A percentile compares a stretch with the other conserved stretches of the same genome.
Conservation (phyloP, 1,284 basidiomycete genomes). For the Earliella scabrosa region DNA sequence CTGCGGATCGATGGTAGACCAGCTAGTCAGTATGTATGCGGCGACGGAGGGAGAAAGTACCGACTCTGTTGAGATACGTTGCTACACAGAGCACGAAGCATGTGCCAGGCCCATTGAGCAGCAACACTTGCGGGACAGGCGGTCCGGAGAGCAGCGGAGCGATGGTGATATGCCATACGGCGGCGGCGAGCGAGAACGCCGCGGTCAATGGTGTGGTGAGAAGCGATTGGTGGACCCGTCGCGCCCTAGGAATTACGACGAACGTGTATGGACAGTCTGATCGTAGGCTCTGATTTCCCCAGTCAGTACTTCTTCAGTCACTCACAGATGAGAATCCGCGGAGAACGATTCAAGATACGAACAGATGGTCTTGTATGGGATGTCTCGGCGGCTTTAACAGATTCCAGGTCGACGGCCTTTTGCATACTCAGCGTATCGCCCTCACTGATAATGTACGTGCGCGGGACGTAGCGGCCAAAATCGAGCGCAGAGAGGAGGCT, state of each 20-base stretch:
- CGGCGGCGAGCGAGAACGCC: constrained; percentile 58
- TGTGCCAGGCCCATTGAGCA: constrained; percentile 97
- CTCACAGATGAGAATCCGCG: constrained; percentile 4
- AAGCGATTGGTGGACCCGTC: constrained; percentile 81
- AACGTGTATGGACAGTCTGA: constrained; percentile 47
- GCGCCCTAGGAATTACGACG: constrained; percentile 81
- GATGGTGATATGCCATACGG: constrained; percentile 62
- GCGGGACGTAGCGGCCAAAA: constrained; percentile 73
- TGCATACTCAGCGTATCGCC: constrained; percentile 81
- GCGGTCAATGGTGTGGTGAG: constrained; percentile 72
- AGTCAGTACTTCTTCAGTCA: constrained; percentile 2
- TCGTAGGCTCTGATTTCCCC: constrained; percentile 10
- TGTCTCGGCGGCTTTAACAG: constrained; percentile 33
- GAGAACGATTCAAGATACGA: constrained; percentile 21
- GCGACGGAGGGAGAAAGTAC: constrained; percentile 10
- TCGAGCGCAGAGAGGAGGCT: constrained; percentile 80
- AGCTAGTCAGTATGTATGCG: background rate
- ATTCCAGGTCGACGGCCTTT: constrained; percentile 76
- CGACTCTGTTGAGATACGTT: constrained; percentile 79
- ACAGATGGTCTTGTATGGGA: constrained; percentile 20
- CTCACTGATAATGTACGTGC: constrained; percentile 84
- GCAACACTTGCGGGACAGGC: constrained; percentile 75
- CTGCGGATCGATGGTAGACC: constrained; percentile 44
- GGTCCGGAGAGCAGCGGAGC: constrained; percentile 43
- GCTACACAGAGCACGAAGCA: constrained; percentile 83